Conservation (phyloP, 1,284 basidiomycete species). For the Trametes sp. region DNA sequence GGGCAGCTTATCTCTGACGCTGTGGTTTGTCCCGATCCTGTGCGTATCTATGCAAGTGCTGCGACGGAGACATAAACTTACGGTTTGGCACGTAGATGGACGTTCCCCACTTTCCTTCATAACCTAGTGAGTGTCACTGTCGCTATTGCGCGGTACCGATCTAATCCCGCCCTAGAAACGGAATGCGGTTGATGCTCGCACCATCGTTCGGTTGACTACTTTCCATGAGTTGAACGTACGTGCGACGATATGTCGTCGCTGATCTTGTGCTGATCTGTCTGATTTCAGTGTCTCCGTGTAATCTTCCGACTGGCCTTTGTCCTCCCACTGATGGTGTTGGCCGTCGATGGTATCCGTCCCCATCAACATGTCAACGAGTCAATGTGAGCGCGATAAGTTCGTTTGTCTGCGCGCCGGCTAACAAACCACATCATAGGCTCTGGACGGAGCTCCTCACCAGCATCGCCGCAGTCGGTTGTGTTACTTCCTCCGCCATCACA, state of each 20-base stretch:
- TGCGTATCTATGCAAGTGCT: slow-evolving; percentile 41
- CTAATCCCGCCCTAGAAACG: slow-evolving; percentile 46
- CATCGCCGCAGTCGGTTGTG: slow-evolving; percentile 63
- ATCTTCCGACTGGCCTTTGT: slow-evolving; percentile 75
- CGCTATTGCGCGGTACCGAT: not conserved
- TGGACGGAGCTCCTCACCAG: slow-evolving; percentile 67
- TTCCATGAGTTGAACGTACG: slow-evolving; percentile 82
- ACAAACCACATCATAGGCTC: slow-evolving; percentile 26
- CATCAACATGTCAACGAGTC: slow-evolving; percentile 71
- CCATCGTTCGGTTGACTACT: slow-evolving; percentile 73
- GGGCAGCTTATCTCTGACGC: slow-evolving; percentile 69
- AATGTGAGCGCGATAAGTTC: slow-evolving; percentile 44
- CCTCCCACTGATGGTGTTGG: slow-evolving; percentile 67
- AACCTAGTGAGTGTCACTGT: slow-evolving; percentile 56
- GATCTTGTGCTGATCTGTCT: not conserved
- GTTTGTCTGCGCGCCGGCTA: not conserved
- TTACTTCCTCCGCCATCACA: slow-evolving; percentile 75
- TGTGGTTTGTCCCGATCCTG: slow-evolving; percentile 76
- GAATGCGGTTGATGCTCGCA: slow-evolving; percentile 66
- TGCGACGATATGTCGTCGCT: slow-evolving; percentile 5
- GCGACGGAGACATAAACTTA: slow-evolving; percentile 19
- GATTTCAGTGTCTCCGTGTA: slow-evolving; percentile 65
- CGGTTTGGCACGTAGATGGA: slow-evolving; percentile 51
- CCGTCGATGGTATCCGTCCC: slow-evolving; percentile 67
- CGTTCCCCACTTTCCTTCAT: slow-evolving; percentile 69